Base-by-base conservation (phyloP, 129 eudicot species). In the Kitagawia praeruptora region DNA sequence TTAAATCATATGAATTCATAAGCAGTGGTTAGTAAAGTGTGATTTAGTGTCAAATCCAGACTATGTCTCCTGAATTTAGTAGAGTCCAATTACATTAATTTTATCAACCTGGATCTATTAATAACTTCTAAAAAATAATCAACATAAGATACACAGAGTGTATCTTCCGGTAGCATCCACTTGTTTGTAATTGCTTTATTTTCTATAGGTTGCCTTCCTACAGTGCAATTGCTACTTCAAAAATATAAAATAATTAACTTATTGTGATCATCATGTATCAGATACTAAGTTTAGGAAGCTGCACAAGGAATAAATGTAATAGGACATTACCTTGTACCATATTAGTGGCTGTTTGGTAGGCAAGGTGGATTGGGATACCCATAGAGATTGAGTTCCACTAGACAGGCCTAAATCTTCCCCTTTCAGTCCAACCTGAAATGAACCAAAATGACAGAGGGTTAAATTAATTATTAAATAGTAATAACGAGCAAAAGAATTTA, bases 301-400 rank as follows among this genome's bases (percentile, higher is more conserved):
- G n/a, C 5, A 41, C 19, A 44, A 11, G 38, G 31, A 74, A 44
- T 74, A 74, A 6, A 25, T n/a, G 31, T 66, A 70, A 37, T 49
- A 75, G 16, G 54, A 71, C 77, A 74, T 80, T 90, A 92, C 99
- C 99, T 92, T 92, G 91, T 96, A 96, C 99, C 99, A 92, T 41
- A 85, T 88, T 81, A 96, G 79, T 21, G 99, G 98, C 79, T 92
- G 95, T 63, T 87, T 86, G 74, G 73, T 89, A 46, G 99, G 98
- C 47, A 91, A 79, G 28, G 87, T 11, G 78, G 89, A 78, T 46
- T 88, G 82, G 8, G 91, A 82, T 39, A 75, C 79, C 99, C 99
- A 96, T 37, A 89, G 84, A 9, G 97, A 78, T 16, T 97, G 89
- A 76, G 85, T 85, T 81, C 99, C 99, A 38, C 81, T 82, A 31